Conservation (phyloP, 352 stramenopile species). For the Paralagenidium karlingii region DNA sequence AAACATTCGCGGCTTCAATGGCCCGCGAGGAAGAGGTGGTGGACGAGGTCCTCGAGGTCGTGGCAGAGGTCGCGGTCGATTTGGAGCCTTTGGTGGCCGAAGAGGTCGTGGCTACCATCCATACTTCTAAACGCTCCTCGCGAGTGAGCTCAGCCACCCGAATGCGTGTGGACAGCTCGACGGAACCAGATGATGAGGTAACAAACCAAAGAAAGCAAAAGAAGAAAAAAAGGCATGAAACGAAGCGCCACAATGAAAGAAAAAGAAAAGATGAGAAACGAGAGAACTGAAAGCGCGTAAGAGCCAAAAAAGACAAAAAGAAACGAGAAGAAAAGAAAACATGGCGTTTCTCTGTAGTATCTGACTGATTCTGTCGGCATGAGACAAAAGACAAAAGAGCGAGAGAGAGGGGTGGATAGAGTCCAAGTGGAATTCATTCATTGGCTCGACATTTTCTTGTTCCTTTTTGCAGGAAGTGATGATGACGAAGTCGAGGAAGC, state of each 20-base stretch:
- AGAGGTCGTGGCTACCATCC: conserved; percentile 59
- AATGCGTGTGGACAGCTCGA: background rate
- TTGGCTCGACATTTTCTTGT: too few relatives aligned
- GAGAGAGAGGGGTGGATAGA: too few relatives aligned
- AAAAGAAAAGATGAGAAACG: conserved; percentile 9
- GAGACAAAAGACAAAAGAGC: too few relatives aligned
- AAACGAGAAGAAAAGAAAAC: conserved; percentile 11
- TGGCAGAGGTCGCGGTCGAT: conserved; percentile 28
- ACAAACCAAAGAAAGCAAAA: conserved; percentile 6
- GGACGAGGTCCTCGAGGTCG: conserved; percentile 26
- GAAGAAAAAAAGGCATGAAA: conserved; percentile 8
- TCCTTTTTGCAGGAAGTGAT: conserved; percentile 40
- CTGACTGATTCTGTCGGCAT: too few relatives aligned
- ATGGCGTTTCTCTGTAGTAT: too few relatives aligned
- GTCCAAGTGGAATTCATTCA: too few relatives aligned
- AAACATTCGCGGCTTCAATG: conserved; percentile 76
- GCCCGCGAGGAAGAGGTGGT: conserved; percentile 22
- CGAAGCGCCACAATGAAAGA: background rate
- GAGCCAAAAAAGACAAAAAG: conserved; percentile 4
- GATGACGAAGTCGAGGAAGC: too few relatives aligned
- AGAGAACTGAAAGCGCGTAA: conserved; percentile 4
- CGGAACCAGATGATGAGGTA: background rate
- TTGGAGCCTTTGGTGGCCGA: conserved; percentile 55
- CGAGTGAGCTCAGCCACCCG: background rate
- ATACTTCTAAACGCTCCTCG: conserved; percentile 22